phyloP scores from a whole-genome alignment of 192 early-diverging fungal species.

The Rhizophagus prolifer region DNA sequence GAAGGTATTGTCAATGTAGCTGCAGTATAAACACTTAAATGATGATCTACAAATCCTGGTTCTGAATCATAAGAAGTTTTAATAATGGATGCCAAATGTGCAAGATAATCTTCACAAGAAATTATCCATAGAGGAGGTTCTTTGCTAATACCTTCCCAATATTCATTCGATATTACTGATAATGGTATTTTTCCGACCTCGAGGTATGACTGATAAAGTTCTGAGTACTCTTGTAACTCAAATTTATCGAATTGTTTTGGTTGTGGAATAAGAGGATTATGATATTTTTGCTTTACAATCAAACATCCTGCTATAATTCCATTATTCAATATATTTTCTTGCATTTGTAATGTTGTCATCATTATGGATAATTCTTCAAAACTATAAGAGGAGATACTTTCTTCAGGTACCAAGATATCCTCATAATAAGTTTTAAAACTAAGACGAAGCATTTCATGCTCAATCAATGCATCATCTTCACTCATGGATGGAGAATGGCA shows the following conservation, averaged over 20 bases:
- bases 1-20: background rate
- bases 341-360: conserved; percentile 36
- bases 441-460: conserved; percentile 33
- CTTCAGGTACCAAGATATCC: conserved; percentile 31
- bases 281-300: conserved; percentile 27
- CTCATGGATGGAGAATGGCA: conserved; percentile 23
- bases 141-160: conserved; percentile 33
- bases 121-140: conserved; percentile 28
- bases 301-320: conserved; percentile 41
- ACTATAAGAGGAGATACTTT: conserved; percentile 24
- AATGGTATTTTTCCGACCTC: conserved; percentile 17
- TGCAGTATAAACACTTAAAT: conserved; percentile 1
- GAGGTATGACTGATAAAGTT: conserved; percentile 33
- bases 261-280: conserved; percentile 29
- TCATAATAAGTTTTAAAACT: conserved; percentile 39
- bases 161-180: conserved; percentile 31
- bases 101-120: conserved; percentile 43
- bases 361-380: conserved; percentile 41
- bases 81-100: conserved; percentile 49
- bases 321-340: conserved; percentile 40
- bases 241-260: conserved; percentile 31
- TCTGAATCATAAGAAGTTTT: conserved; percentile 35
- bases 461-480: conserved; percentile 40
- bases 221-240: conserved; percentile 29
- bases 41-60: background rate